phyloP scores from a whole-genome alignment of 2,329 filamentous ascomycete species.

The Phaeosphaeriaceae sp. region DNA sequence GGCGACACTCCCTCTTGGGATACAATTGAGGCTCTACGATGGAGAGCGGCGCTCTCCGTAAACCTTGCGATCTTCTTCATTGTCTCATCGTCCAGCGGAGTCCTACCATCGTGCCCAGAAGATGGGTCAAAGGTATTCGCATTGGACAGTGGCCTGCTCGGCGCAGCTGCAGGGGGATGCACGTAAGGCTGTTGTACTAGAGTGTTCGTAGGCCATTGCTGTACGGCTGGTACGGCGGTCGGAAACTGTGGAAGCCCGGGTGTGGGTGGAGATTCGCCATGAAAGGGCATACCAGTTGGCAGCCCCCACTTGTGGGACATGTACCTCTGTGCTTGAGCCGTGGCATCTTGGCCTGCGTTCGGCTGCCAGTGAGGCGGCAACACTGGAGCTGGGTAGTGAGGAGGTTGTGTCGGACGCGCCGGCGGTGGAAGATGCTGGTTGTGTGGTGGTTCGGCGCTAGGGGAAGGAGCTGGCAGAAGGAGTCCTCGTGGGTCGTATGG shows the following conservation, averaged over 20 bases:
- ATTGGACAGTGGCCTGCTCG: background rate
- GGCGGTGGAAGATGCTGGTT: background rate
- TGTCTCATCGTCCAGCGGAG: slow-evolving; percentile 3
- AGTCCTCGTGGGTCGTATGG: background rate
- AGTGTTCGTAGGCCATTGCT: slow-evolving; percentile 24
- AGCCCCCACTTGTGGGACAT: background rate
- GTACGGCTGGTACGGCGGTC: slow-evolving; percentile 8
- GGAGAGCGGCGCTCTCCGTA: slow-evolving; percentile 4
- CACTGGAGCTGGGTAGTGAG: background rate
- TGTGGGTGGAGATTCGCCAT: background rate
- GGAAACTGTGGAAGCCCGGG: background rate
- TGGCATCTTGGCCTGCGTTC: background rate
- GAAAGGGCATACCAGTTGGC: background rate
- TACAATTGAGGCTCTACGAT: background rate
- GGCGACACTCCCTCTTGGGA: background rate
- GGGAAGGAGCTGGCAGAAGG: background rate
- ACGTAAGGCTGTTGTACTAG: background rate
- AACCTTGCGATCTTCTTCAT: slow-evolving; percentile 7
- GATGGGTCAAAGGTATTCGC: background rate
- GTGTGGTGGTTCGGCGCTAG: background rate
- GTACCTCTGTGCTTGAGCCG: background rate
- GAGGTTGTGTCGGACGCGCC: background rate
- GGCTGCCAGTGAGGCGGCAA: background rate
- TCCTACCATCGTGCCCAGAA: slow-evolving; percentile 2
- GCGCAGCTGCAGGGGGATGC: background rate